Evolutionary conservation across 202 grass and related monocot genomes (phyloP), one percentile per base, ranked within the genome.

Genomic region (Eragrostis tef): DNA sequence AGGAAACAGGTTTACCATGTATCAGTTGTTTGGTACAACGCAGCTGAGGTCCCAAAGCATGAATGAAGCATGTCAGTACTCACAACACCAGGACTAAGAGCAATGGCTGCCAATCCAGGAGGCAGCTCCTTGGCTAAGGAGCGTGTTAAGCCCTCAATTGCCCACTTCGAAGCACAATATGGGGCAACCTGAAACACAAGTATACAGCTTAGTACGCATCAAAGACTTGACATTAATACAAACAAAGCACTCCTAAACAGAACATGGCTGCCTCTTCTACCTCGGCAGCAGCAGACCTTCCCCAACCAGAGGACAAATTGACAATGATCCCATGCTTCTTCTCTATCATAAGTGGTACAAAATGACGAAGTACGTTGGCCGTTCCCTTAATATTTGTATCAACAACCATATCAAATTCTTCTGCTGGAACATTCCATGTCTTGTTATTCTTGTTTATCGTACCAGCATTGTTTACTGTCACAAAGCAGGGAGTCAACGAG

Each of bases 401-500:
- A 2, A 98, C 67, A 46, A 98, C 94, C 39, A 43, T 82, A 85
- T 98, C 92, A 82, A 98, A 98, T 83, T 98, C 94, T 78, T 94
- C 92, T 4, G 86, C 94, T 83, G 94, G 88, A 70, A 94, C 90
- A 74, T 89, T 74, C 92, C 92, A 97, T 60, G 91, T 86, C 72
- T 94, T 98, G 88, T 94, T 98, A 85, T 98, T 98, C 79, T 79
- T 94, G 88, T 98, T 98, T 91, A 98, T 94, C 3, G 94, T 88
- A 17, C 94, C 94, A 19, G 94, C 94, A 59, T 91, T 94, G 82
- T 98, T 98, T 73, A 98, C 94, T 98, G 85, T 31, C 53, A 86
- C 44, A 72, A 73, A 63, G n/a, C n/a, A n/a, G n/a, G n/a, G 57
- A 45, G 17, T 74, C 43, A 73, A 74, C 44, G 31, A 41, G 74